Base-by-base conservation (phyloP, 129 eudicot genomes). In the Oenanthe sinensis region DNA sequence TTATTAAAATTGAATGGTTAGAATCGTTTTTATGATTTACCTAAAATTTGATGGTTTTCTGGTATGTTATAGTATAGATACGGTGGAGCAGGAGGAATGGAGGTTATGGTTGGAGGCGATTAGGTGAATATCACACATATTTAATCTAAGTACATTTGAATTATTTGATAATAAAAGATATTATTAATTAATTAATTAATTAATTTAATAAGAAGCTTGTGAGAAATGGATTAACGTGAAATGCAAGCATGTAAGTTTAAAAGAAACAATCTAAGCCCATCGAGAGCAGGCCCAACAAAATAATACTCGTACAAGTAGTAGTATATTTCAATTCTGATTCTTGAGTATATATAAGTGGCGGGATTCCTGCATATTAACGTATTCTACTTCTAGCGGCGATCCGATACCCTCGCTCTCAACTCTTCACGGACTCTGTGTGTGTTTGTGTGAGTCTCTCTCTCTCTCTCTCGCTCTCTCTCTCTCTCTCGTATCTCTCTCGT, bases 361-460 rank as follows among this genome's bases (percentile, higher is more conserved):
- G 85, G 81, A 77, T 62, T 78, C 60, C 67, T 83, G 75, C 79
- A 78, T 83, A 45, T 77, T 39, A 74, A 83, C 79, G 52, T 63
- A 42, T 65, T 75, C 75, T 33, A 13, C 48, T 77, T 82, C 74
- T 26, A 54, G 79, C 85, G 88, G 82, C 88, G 88, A 82, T 81
- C 88, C 84, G 83, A 79, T 75, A 79, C 58, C 33, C 65, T 52
- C 78, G 85, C 82, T 79, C 77, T 60, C 55, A 19, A 22, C 68
- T 60, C 68, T 60, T 85, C 91, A 80, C 90, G 92, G 75, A 85
- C 84, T 74, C 78, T 60, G 71, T 43, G 70, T 60, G 68, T 24
- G 22, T 33, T 33, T 33, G 36, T 33, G 36, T 33, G 36, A 33
- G 36, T 83, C 67, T 70, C 26, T 6, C 30, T 58, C 67, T 58